phyloP scores from a whole-genome alignment of 768 basidiomycete species.

The Panus rudis region DNA sequence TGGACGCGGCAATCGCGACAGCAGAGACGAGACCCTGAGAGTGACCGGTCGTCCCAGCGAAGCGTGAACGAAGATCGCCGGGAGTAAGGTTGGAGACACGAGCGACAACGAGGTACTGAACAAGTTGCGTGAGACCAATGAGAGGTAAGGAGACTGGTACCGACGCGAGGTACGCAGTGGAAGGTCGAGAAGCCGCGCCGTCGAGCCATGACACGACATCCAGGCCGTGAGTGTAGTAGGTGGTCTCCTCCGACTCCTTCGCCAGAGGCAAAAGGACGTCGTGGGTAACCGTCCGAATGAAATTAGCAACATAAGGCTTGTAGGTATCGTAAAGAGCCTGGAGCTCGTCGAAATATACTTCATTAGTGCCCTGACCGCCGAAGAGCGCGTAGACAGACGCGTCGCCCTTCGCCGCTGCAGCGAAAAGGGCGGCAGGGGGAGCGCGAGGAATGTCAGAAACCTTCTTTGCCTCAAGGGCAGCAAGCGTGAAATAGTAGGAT shows the following conservation, averaged over 20 bases:
- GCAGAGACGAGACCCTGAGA: constrained; percentile 97
- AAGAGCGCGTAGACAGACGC: constrained; percentile 88
- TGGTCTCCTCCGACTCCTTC: constrained; percentile 45
- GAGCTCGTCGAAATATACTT: constrained; percentile 96
- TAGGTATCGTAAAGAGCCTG: constrained; percentile 89
- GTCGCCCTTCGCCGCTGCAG: constrained; percentile 51
- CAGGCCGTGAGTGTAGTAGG: constrained; percentile 76
- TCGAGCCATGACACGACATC: constrained; percentile 82
- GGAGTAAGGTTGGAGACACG: constrained; percentile 71
- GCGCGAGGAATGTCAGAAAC: constrained; percentile 49
- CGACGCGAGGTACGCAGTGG: constrained; percentile 82
- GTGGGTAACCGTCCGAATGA: constrained; percentile 56
- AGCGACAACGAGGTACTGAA: constrained; percentile 82
- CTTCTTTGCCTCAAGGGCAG: constrained; percentile 54
- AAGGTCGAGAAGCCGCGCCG: constrained; percentile 61
- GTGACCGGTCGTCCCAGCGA: constrained; percentile 91
- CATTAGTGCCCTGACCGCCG: constrained; percentile 97
- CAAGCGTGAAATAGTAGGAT: constrained; percentile 73
- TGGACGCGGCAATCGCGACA: constrained; percentile 78
- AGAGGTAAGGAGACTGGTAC: constrained; percentile 92
- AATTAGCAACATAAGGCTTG: constrained; percentile 72
- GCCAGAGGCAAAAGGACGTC: constrained; percentile 70
- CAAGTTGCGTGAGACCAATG: constrained; percentile 93
- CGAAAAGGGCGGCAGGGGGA: constrained; percentile 62
- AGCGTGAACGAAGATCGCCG: constrained; percentile 65